Conservation (phyloP, 352 stramenopile genomes). For the Phytophthora capsici region DNA sequence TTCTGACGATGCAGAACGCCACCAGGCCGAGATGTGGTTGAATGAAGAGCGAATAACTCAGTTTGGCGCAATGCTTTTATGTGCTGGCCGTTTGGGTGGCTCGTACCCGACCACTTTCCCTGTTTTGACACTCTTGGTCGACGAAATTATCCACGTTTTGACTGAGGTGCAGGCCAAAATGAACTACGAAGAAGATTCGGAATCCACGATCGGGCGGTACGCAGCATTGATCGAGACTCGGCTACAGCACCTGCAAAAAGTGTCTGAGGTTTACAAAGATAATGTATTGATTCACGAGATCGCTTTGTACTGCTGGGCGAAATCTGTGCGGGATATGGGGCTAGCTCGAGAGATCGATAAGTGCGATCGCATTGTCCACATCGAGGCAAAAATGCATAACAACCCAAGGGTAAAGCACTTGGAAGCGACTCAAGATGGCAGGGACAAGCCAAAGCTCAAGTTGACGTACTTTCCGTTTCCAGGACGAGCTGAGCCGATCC, state of each 20-base stretch:
- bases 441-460: constrained; percentile 42
- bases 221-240: constrained; percentile 36
- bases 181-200: constrained; percentile 14
- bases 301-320: constrained; percentile 37
- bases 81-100: constrained; percentile 53
- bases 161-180: constrained; percentile 37
- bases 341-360: constrained; percentile 19
- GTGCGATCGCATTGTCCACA: constrained; percentile 17
- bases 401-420: constrained; percentile 32
- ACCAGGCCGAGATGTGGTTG: constrained; percentile 40
- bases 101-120: constrained; percentile 53
- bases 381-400: constrained; percentile 29
- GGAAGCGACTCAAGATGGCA: constrained; percentile 4
- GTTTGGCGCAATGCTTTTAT: constrained; percentile 64
- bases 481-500: constrained; percentile 59
- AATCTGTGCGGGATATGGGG: constrained; percentile 9
- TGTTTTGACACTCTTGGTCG: constrained; percentile 46
- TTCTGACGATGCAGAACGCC: constrained; percentile 19
- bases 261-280: constrained; percentile 11
- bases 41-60: constrained; percentile 55
- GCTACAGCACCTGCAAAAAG: constrained; percentile 23
- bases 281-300: constrained; percentile 39
- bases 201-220: constrained; percentile 24
- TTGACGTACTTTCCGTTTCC: constrained; percentile 63
- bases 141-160: constrained; percentile 57